Evolutionary conservation across 2,329 filamentous ascomycete genomes (phyloP).

Genomic region (Nemania sp.): DNA sequence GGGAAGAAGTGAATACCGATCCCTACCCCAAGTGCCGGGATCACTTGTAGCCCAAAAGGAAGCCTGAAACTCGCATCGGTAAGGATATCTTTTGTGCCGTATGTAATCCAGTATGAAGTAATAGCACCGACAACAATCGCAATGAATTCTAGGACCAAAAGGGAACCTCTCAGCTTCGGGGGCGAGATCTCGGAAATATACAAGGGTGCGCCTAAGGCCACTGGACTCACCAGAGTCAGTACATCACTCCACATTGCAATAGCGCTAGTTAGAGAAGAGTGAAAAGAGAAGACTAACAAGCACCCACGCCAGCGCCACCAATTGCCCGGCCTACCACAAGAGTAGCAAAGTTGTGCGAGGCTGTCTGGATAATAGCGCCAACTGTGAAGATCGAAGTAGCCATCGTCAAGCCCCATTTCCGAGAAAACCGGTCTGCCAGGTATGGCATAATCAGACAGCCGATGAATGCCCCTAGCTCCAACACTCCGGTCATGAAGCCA

Average conservation of each 20-base stretch:
- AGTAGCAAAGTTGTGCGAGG: neutral
- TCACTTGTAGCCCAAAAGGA: slow-evolving; percentile 47
- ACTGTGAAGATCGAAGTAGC: neutral
- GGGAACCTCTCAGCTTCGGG: slow-evolving; percentile 38
- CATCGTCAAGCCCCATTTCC: slow-evolving; percentile 1
- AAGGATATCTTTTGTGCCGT: slow-evolving; percentile 34
- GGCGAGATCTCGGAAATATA: slow-evolving; percentile 46
- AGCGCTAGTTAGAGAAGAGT: neutral
- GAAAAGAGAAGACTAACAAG: slow-evolving; percentile 16
- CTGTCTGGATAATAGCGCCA: slow-evolving; percentile 13
- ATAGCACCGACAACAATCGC: slow-evolving; percentile 48
- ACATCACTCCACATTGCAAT: neutral
- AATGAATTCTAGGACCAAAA: slow-evolving; percentile 42
- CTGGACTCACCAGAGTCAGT: neutral
- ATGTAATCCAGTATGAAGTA: slow-evolving; percentile 39
- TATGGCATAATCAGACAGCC: slow-evolving; percentile 64
- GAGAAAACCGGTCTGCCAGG: slow-evolving; percentile 3
- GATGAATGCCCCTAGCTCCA: slow-evolving; percentile 64
- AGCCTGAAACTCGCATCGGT: slow-evolving; percentile 47
- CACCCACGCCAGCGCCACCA: slow-evolving; percentile 61
- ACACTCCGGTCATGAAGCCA: slow-evolving; percentile 50
- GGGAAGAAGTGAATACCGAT: slow-evolving; percentile 58
- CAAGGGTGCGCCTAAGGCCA: slow-evolving; percentile 27
- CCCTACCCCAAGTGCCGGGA: slow-evolving; percentile 47
- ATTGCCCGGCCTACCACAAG: slow-evolving; percentile 61